phyloP scores from a whole-genome alignment of 305 asterid species.

The Ajuga reptans region DNA sequence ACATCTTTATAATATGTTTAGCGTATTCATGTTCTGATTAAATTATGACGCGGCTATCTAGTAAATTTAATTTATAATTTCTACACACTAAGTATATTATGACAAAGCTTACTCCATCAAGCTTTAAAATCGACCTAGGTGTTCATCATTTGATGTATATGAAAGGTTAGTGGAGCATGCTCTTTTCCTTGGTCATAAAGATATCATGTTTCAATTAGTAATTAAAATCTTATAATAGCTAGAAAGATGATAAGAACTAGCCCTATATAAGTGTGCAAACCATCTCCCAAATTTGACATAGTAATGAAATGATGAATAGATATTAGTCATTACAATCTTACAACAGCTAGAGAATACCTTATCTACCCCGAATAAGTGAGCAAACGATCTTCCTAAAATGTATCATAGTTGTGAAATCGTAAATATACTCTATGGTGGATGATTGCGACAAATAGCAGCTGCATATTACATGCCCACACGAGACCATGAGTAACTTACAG shows the following conservation, averaged over 20 bases:
- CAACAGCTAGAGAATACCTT: too few relatives aligned
- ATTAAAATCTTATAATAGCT: too few relatives aligned
- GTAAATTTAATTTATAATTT: neutral
- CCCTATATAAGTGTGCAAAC: too few relatives aligned
- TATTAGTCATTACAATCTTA: neutral
- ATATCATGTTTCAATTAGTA: too few relatives aligned
- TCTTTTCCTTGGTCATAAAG: too few relatives aligned
- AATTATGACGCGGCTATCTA: neutral
- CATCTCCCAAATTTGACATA: too few relatives aligned
- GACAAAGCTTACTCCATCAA: neutral
- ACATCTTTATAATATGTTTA: neutral
- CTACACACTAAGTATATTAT: neutral
- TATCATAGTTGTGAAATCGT: neutral
- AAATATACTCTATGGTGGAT: neutral
- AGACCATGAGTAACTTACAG: neutral
- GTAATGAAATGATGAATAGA: too few relatives aligned
- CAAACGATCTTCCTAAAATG: neutral
- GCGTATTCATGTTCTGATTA: neutral
- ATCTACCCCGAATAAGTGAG: too few relatives aligned
- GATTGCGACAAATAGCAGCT: neutral
- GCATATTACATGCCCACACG: too few relatives aligned
- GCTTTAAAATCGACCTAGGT: neutral
- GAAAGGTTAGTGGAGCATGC: neutral
- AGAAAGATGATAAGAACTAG: neutral
- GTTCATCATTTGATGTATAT: neutral